Percentiles rank a stretch among this genome's conserved stretches.
These are phyloP conservation scores for Rhodotorula sp. DNA, from an alignment of 1,284 basidiomycete genomes.

Conservation along the genomic window DNA sequence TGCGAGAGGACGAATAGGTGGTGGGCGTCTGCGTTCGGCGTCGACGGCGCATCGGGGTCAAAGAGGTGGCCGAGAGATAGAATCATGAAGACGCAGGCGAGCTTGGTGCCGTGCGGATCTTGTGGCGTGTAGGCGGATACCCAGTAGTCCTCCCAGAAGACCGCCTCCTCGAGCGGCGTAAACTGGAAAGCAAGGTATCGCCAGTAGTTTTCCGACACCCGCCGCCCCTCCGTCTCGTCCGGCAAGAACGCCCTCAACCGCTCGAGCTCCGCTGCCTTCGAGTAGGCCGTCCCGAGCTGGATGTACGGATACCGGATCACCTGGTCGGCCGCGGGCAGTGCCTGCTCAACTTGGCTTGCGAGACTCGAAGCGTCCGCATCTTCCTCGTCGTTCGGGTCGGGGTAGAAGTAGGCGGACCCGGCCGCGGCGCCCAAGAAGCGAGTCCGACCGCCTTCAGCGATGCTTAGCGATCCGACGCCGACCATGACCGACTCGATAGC, in stretches of 20 bases:
- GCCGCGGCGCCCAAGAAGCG: conserved; percentile 30
- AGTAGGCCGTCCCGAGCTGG: conserved; percentile 10
- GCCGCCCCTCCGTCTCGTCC: background rate
- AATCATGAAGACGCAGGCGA: conserved; percentile 45
- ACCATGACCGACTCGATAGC: conserved; percentile 6
- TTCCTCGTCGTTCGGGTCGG: background rate
- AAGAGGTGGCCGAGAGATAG: conserved; percentile 44
- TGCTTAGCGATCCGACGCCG: conserved; percentile 31
- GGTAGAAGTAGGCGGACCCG: conserved; percentile 12
- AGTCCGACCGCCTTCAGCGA: conserved; percentile 15
- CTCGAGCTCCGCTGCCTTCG: conserved; percentile 19
- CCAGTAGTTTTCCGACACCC: conserved; percentile 30
- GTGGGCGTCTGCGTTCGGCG: conserved; percentile 29
- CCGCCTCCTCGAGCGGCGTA: conserved; percentile 16
- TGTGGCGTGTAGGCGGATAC: conserved; percentile 23
- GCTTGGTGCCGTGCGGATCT: conserved; percentile 29
- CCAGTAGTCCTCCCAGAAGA: conserved; percentile 34
- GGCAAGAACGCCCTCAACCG: conserved; percentile 17
- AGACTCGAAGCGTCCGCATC: background rate
- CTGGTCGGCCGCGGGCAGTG: background rate
- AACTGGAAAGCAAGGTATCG: conserved; percentile 32
- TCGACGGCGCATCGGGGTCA: conserved; percentile 39
- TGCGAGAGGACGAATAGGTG: conserved; percentile 38
- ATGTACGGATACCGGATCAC: conserved; percentile 16
- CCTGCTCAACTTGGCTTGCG: background rate